Base-by-base conservation (phyloP, 139 green algal species). In the Pleodorina starrii region DNA sequence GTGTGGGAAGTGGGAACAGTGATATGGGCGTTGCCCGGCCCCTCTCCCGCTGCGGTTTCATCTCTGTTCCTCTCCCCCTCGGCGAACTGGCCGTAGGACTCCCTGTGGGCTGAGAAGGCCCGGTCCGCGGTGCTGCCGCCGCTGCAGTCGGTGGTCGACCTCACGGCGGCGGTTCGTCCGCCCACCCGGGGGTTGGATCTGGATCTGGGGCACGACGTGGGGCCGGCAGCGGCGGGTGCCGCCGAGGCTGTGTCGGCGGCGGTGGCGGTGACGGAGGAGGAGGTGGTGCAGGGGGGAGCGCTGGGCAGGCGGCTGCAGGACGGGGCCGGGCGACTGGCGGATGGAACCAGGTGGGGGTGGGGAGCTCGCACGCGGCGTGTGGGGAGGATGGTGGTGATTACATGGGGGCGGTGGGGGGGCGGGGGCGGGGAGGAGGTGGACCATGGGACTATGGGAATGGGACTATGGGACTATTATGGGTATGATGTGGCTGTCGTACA, bases 261-360 rank as follows among this genome's bases (percentile, higher is more conserved):
- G 12, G 80, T 85, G 38, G 23, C 48, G 32, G 72, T 91, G 44
- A 60, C 51, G 29, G 73, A 80, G 40, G 60, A 40, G 25, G 68
- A 78, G 48, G 85, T 80, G 48, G 71, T 79, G n/a, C 54, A 86
- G 32, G 44, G 36, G 71, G 27, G 66, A 72, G 90, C 66, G 42
- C 76, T 90, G 73, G 89, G 90, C 4, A 57, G 86, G 54, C 78
- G 68, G 69, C 84, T 97, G 63, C 83, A 87, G 60, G 94, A 96
- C 74, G 95, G 95, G 27, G 72, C 44, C 27, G 95, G 95, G 0
- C n/a, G 82, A 38, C 89, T 97, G 86, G 69, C 91, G 59, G 95
- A 97, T 60, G 95, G 95, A 32, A 96, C 95, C 0, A 76, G 72
- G 82, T 97, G 89, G n/a, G n/a, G n/a, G n/a, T n/a, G n/a, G n/a